Conservation (phyloP, 2,329 filamentous ascomycete genomes). For the Sclerotiophoma versabilis region DNA sequence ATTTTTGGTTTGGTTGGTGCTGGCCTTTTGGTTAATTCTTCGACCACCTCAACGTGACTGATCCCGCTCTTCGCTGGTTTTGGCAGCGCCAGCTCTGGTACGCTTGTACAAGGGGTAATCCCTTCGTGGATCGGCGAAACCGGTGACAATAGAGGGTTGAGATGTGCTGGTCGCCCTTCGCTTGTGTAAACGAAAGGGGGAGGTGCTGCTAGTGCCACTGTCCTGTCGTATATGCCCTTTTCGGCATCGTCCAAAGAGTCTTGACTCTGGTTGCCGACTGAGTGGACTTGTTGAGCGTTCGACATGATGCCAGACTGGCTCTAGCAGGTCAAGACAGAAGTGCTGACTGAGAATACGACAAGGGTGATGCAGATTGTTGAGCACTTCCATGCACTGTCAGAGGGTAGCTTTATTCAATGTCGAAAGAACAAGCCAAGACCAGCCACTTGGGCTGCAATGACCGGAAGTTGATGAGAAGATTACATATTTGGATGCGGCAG, state of each 20-base stretch:
- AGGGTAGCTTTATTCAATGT: slow-evolving; percentile 36
- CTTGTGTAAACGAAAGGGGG: slow-evolving; percentile 38
- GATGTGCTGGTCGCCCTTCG: slow-evolving; percentile 16
- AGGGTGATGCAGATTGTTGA: slow-evolving; percentile 31
- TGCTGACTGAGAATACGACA: slow-evolving; percentile 29
- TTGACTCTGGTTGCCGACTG: slow-evolving; percentile 23
- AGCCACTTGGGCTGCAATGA: slow-evolving; percentile 29
- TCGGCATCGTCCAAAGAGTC: slow-evolving; percentile 43
- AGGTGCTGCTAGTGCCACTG: slow-evolving; percentile 32
- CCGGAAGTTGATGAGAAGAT: slow-evolving; percentile 19
- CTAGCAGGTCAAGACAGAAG: slow-evolving; percentile 22
- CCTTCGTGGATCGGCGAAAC: slow-evolving; percentile 43
- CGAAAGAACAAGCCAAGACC: slow-evolving; percentile 25
- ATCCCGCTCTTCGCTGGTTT: slow-evolving; percentile 24
- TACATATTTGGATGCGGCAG: slow-evolving; percentile 29
- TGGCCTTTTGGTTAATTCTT: slow-evolving; percentile 27
- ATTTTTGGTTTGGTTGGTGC: slow-evolving; percentile 30
- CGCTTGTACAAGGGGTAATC: slow-evolving; percentile 43
- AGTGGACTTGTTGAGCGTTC: slow-evolving; percentile 24
- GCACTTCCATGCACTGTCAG: slow-evolving; percentile 26
- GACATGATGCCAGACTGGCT: slow-evolving; percentile 30
- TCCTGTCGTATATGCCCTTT: slow-evolving; percentile 41
- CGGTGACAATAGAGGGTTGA: slow-evolving; percentile 26
- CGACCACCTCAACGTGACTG: slow-evolving; percentile 26
- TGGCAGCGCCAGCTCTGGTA: slow-evolving; percentile 41